phyloP scores from a whole-genome alignment of 768 basidiomycete genomes.

The Tulasnella sp. region DNA sequence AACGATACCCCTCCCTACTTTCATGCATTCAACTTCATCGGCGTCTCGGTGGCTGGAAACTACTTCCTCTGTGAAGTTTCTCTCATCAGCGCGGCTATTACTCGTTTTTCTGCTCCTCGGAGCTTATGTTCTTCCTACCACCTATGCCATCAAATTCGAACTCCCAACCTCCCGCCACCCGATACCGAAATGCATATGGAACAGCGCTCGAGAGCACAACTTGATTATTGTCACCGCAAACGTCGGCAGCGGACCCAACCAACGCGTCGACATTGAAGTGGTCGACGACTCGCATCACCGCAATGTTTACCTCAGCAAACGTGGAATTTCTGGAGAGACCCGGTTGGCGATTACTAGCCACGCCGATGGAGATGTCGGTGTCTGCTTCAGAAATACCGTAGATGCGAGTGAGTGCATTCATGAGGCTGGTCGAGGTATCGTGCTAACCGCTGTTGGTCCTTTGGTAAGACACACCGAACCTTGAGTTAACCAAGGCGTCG shows the following conservation, averaged over 20 bases:
- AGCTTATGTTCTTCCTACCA: constrained; percentile 25
- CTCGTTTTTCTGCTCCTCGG: constrained; percentile 22
- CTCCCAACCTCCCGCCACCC: constrained; percentile 64
- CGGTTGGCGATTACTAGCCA: constrained; percentile 90
- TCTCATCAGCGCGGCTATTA: background rate
- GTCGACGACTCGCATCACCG: constrained; percentile 72
- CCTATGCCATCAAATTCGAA: constrained; percentile 71
- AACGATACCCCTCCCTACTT: no score
- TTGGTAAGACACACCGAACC: constrained; percentile 35
- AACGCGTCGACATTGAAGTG: constrained; percentile 89
- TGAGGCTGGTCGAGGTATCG: background rate
- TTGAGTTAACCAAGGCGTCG: constrained; percentile 38
- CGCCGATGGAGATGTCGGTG: constrained; percentile 85
- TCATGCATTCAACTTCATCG: no score
- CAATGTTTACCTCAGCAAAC: constrained; percentile 87
- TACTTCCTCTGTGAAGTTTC: no score
- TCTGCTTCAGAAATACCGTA: constrained; percentile 80
- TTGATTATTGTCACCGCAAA: constrained; percentile 96
- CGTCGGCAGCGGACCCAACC: constrained; percentile 58
- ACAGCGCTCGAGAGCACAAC: constrained; percentile 69
- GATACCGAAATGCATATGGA: constrained; percentile 84
- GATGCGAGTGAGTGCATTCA: constrained; percentile 47
- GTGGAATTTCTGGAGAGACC: constrained; percentile 77
- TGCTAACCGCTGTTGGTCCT: background rate
- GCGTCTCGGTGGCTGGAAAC: no score